These are phyloP conservation scores for Torulaspora delbrueckii DNA, from an alignment of 805 yeast genomes.

Conservation along the genomic window DNA sequence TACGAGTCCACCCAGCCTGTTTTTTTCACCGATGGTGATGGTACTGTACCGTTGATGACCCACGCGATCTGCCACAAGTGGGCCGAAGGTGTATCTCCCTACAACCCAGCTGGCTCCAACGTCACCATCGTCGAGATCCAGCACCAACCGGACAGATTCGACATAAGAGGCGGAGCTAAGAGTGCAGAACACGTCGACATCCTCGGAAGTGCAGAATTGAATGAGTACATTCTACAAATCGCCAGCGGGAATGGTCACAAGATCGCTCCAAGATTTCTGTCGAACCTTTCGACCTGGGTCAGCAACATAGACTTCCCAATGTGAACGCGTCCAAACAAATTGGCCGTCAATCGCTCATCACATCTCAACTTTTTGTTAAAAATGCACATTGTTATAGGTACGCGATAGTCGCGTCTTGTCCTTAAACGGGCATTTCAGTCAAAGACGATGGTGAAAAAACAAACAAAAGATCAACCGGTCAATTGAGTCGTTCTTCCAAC, in stretches of 20 bases:
- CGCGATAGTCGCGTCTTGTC: constrained; percentile 14
- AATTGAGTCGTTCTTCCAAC: not conserved
- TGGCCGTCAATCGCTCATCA: not conserved
- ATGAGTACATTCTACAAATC: constrained; percentile 75
- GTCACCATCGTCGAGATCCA: constrained; percentile 85
- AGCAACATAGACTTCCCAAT: constrained; percentile 45
- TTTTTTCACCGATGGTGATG: constrained; percentile 87
- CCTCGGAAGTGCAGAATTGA: constrained; percentile 85
- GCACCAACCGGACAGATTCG: constrained; percentile 91
- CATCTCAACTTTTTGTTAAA: not conserved
- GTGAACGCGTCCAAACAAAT: constrained; percentile 9
- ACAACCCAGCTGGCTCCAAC: constrained; percentile 69
- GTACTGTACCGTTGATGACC: constrained; percentile 82
- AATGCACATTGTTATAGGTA: not conserved
- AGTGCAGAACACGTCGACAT: constrained; percentile 98
- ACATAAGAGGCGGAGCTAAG: constrained; percentile 93
- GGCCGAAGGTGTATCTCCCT: constrained; percentile 59
- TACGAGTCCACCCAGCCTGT: constrained; percentile 61
- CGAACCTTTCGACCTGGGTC: constrained; percentile 62
- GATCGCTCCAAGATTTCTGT: constrained; percentile 55
- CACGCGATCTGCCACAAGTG: constrained; percentile 91
- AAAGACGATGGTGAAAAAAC: constrained; percentile 2
- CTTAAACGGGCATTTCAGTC: constrained; percentile 9
- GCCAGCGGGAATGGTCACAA: constrained; percentile 75
- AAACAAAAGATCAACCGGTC: not conserved